These are phyloP conservation scores for Condylostoma magnum DNA, from an alignment of 169 alveolate genomes.

Conservation along the genomic window DNA sequence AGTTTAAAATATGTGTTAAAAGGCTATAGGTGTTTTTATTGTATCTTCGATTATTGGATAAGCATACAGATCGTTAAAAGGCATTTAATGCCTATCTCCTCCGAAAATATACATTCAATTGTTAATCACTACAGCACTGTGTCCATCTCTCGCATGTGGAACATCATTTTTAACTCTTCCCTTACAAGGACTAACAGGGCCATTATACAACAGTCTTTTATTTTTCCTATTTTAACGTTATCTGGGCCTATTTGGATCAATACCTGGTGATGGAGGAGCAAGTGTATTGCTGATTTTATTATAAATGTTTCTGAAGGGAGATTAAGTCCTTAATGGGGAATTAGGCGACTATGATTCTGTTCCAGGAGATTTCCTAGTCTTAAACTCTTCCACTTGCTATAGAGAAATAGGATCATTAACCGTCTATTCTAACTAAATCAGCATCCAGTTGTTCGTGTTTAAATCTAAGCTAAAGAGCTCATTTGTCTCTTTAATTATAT, in stretches of 20 bases:
- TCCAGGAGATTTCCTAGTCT: slow-evolving; percentile 36
- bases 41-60: slow-evolving; percentile 8
- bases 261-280: no score
- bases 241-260: no score
- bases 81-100: slow-evolving; percentile 82
- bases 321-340: slow-evolving; percentile 58
- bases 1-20: no score
- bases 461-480: slow-evolving; percentile 46
- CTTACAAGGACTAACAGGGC: slow-evolving; percentile 5
- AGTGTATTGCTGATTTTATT: no score
- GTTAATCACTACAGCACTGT: slow-evolving; percentile 51
- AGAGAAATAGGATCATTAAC: slow-evolving; percentile 25
- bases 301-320: no score
- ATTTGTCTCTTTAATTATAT: slow-evolving; percentile 41
- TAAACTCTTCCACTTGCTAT: slow-evolving; percentile 25
- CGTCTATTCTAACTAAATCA: slow-evolving; percentile 21
- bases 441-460: slow-evolving; percentile 77
- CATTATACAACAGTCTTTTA: slow-evolving; percentile 2
- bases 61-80: slow-evolving; percentile 77
- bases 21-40: slow-evolving; percentile 22
- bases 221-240: no score
- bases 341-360: no score
- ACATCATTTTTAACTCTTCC: background rate
- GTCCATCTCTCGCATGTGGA: slow-evolving; percentile 86
- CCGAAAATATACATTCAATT: slow-evolving; percentile 71